Evolutionary conservation across 805 yeast species (phyloP).

Genomic region (Saccharomycopsis oosterbeekiorum): DNA sequence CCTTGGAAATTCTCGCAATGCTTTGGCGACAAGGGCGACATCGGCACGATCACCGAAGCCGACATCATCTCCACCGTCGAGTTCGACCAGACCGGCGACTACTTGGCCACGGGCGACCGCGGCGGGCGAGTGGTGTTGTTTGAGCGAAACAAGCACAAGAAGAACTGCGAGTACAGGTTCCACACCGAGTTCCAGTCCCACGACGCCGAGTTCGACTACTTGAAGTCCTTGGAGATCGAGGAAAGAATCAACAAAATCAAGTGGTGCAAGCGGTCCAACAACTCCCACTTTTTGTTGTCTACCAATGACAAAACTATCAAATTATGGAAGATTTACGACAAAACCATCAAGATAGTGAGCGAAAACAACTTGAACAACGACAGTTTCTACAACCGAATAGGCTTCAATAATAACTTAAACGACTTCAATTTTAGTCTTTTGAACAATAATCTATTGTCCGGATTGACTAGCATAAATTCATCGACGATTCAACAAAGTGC

Average conservation of each 20-base stretch:
- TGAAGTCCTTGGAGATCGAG: slow-evolving; percentile 92
- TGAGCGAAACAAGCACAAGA: slow-evolving; percentile 70
- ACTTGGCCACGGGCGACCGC: slow-evolving; percentile 94
- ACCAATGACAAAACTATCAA: slow-evolving; percentile 98
- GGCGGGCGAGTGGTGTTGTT: slow-evolving; percentile 97
- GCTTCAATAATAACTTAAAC: slow-evolving; percentile 5
- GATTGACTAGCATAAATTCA: slow-evolving; percentile 1
- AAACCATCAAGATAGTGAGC: slow-evolving; percentile 81
- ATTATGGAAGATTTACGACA: slow-evolving; percentile 92
- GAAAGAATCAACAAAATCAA: slow-evolving; percentile 96
- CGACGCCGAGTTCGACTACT: slow-evolving; percentile 96
- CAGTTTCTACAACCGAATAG: slow-evolving; percentile 19
- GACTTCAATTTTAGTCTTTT: slow-evolving; percentile 11
- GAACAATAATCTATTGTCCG: slow-evolving; percentile 15
- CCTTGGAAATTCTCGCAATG: slow-evolving; percentile 91
- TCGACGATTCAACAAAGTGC: slow-evolving; percentile 19
- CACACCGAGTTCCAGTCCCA: slow-evolving; percentile 96
- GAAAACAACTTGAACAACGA: slow-evolving; percentile 71
- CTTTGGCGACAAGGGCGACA: slow-evolving; percentile 97
- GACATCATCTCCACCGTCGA: slow-evolving; percentile 96
- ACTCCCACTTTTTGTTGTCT: slow-evolving; percentile 80
- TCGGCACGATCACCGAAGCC: slow-evolving; percentile 90
- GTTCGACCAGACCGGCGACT: slow-evolving; percentile 90
- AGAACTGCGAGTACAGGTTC: slow-evolving; percentile 87
- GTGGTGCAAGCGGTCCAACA: slow-evolving; percentile 85